These are phyloP conservation scores for Suhomyces faveliae DNA, from an alignment of 805 yeast genomes.

Conservation along the genomic window DNA sequence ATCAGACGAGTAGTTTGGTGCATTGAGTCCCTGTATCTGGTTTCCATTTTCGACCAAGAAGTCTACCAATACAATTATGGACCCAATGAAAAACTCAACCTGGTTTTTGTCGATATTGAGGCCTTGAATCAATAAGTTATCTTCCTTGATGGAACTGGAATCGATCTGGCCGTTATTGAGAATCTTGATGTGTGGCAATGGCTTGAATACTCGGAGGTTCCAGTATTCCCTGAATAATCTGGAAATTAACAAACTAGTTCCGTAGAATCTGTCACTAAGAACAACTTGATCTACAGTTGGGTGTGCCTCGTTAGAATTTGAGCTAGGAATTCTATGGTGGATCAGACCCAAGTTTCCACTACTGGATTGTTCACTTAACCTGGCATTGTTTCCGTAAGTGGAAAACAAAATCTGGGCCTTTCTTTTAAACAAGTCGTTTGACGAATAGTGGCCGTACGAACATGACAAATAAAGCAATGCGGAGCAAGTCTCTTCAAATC, in stretches of 20 bases:
- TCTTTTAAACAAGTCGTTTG: conserved; percentile 47
- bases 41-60: conserved; percentile 67
- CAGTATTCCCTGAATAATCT: conserved; percentile 79
- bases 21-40: conserved; percentile 57
- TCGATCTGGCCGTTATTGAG: conserved; percentile 37
- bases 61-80: conserved; percentile 65
- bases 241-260: conserved; percentile 74
- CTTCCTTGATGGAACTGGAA: conserved; percentile 41
- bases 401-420: conserved; percentile 52
- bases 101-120: conserved; percentile 48
- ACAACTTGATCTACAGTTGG: conserved; percentile 70
- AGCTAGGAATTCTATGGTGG: conserved; percentile 12
- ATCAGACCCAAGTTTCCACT: neutral
- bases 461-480: conserved; percentile 84
- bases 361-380: conserved; percentile 25
- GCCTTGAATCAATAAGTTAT: conserved; percentile 43
- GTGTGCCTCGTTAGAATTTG: conserved; percentile 24
- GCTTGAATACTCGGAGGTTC: conserved; percentile 65
- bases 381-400: conserved; percentile 53
- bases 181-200: conserved; percentile 41
- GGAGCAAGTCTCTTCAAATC: conserved; percentile 86
- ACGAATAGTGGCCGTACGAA: conserved; percentile 53
- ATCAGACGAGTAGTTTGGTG: conserved; percentile 54
- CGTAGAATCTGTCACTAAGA: conserved; percentile 88
- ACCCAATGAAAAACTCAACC: conserved; percentile 68